Base-by-base conservation (phyloP, 2,329 filamentous ascomycete genomes). In the Exophiala aquamarina region DNA sequence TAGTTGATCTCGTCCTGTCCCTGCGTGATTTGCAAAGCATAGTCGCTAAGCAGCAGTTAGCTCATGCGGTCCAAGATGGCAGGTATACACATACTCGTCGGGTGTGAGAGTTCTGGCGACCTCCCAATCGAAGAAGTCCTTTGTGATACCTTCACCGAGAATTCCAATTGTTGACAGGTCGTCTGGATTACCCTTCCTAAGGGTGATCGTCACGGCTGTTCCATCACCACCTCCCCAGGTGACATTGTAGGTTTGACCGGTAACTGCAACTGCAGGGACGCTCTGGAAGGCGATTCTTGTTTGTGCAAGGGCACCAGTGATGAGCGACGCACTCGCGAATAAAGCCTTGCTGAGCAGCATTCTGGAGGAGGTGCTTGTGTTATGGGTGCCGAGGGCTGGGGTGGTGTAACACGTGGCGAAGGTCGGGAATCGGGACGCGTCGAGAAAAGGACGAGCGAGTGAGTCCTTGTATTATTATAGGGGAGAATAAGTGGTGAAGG, bases 21-120 rank as follows among this genome's bases (percentile, higher is more conserved):
- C 61, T 82, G 79, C 11, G 59, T 62, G 65, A 84, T 81, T 63
- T 81, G 66, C 48, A 84, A 73, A 44, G 81, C 79, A 60, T 83
- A 84, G 66, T 80, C 69, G 29, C 62, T 50, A 46, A 66, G 73
- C 15, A 13, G 18, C 18, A 20, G n/a, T 41, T 18, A 8, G 13
- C n/a, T 26, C 18, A 28, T 46, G 15, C 19, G 18, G 14, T 23
- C 10, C 15, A 26, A 7, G 17, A 41, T 31, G 13, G 13, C 28
- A 35, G 35, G 9, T 5, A 14, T 31, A 14, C 18, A 65, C 71
- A 50, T 69, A 75, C 72, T 64, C 50, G 15, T 54, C 76, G 38
- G 41, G 42, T 19, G 37, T 38, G 15, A 58, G 28, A 23, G 34
- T 34, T 14, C 41, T 26, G 11, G 48, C 40, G 38, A 55, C 51